Percentiles rank a stretch among this genome's conserved stretches.
Evolutionary conservation across 148 eudicot genomes (phyloP).

Genomic region (Tetragonia tetragonoides): DNA sequence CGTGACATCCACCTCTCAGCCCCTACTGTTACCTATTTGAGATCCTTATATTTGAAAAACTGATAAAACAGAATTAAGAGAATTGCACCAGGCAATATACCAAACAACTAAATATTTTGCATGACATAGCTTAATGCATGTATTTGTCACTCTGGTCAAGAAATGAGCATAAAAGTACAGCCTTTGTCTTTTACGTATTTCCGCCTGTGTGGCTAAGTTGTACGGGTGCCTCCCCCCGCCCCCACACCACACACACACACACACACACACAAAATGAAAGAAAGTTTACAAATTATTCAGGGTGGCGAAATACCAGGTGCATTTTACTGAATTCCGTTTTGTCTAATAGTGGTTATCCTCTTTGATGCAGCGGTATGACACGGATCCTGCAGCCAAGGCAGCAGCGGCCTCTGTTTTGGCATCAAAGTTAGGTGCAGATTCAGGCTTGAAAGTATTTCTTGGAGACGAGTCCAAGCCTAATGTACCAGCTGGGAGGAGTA

Average conservation of each 20-base stretch:
- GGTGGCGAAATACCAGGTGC: neutral
- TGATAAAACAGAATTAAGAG: too few relatives aligned
- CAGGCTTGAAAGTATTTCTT: constrained; percentile 69
- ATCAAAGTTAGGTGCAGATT: constrained; percentile 83
- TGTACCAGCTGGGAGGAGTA: constrained; percentile 56
- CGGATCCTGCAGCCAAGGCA: constrained; percentile 97
- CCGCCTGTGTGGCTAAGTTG: too few relatives aligned
- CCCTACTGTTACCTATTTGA: neutral
- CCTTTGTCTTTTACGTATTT: too few relatives aligned
- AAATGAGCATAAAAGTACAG: too few relatives aligned
- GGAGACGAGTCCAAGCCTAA: constrained; percentile 51
- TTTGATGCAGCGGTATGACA: constrained; percentile 76
- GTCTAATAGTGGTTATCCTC: neutral
- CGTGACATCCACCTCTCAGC: neutral
- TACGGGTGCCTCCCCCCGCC: too few relatives aligned
- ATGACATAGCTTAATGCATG: too few relatives aligned
- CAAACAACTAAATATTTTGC: too few relatives aligned
- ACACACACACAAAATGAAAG: neutral
- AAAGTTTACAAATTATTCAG: neutral
- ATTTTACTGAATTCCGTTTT: neutral
- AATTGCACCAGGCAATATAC: too few relatives aligned
- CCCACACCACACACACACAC: too few relatives aligned
- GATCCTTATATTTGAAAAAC: neutral
- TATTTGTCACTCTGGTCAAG: too few relatives aligned
- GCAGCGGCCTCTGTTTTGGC: constrained; percentile 95